Base-by-base conservation (phyloP, 2,329 filamentous ascomycete genomes). In the Teratosphaeria nubilosa region DNA sequence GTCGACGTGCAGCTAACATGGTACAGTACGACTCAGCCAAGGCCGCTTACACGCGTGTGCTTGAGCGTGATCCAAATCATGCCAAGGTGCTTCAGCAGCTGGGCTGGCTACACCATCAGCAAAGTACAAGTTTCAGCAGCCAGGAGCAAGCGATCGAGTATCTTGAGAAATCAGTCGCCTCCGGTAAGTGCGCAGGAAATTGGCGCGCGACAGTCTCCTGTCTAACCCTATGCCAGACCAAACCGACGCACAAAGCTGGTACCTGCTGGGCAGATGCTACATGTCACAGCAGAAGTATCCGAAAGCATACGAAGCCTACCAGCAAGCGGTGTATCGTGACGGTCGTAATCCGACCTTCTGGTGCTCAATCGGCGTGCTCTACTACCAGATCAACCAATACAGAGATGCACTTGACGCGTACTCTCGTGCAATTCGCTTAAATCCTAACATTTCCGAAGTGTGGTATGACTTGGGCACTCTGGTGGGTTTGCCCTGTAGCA, bases 371-470 rank as follows among this genome's bases (percentile, higher is more conserved):
- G 94, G 94, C 72, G 94, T 99, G 16, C 82, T 99, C 60, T 99
- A 99, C 74, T 99, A 97, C 77, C 94, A 97, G 76, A 99, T 99
- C 78, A 99, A 97, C 75, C 94, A 99, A 77, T 99, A 99, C 76
- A 86, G 94, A 59, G 94, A 99, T 78, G 94, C 94, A 2, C 82
- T 99, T 56, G 94, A 99, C 77, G 94, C 94, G 45, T 99, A 97
- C 75, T 96, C 91, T 61, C 88, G 94, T 60, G 94, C 94, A 53
- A 99, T 97, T 68, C 87, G 94, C 58, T 77, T 99, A 67, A 99
- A 97, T 72, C 94, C 94, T 5, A 96, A 95, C 78, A 97, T 99
- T 64, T 96, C 91, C 1, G 94, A 99, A 74, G 94, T 99, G 55
- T 99, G 94, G 94, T 99, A 97, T 74, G 94, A 99, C 74, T 79